Conservation (phyloP, 2,329 filamentous ascomycete genomes). For the Penicillium concentricum region DNA sequence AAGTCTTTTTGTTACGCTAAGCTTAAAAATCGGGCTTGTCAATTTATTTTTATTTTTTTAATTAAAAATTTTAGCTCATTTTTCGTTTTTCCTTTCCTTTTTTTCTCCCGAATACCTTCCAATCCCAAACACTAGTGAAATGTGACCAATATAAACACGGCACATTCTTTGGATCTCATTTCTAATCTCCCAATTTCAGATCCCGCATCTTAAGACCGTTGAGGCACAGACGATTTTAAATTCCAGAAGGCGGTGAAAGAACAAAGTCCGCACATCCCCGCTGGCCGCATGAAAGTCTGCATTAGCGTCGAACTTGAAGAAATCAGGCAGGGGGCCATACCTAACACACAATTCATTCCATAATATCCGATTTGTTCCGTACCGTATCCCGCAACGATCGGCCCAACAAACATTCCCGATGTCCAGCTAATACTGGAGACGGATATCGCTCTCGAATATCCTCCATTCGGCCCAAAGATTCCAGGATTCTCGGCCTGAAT, state of each 20-base stretch:
- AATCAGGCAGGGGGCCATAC: constrained; percentile 3
- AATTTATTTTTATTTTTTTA: not conserved
- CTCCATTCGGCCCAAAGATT: constrained; percentile 28
- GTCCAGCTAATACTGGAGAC: constrained; percentile 27
- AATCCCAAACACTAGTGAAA: not conserved
- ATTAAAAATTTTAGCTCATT: no score
- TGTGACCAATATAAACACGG: not conserved
- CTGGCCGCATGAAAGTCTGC: constrained; percentile 8
- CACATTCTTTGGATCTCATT: not conserved
- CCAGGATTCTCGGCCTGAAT: constrained; percentile 21
- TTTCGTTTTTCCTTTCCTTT: not conserved
- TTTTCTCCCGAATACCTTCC: not conserved
- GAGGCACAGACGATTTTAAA: constrained; percentile 10
- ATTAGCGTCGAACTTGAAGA: constrained; percentile 1
- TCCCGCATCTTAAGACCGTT: not conserved
- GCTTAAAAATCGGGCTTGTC: not conserved
- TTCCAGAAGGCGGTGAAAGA: constrained; percentile 9
- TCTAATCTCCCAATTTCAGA: not conserved
- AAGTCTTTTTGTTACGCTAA: not conserved
- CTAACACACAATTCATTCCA: constrained; percentile 21
- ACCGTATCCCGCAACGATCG: constrained; percentile 21
- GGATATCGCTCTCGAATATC: constrained; percentile 27
- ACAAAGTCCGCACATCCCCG: constrained; percentile 17
- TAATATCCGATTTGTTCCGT: constrained; percentile 23
- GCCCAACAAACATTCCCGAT: constrained; percentile 23